Base-by-base conservation (phyloP, 129 eudicot species). In the Pseudognaphalium luteoalbum region DNA sequence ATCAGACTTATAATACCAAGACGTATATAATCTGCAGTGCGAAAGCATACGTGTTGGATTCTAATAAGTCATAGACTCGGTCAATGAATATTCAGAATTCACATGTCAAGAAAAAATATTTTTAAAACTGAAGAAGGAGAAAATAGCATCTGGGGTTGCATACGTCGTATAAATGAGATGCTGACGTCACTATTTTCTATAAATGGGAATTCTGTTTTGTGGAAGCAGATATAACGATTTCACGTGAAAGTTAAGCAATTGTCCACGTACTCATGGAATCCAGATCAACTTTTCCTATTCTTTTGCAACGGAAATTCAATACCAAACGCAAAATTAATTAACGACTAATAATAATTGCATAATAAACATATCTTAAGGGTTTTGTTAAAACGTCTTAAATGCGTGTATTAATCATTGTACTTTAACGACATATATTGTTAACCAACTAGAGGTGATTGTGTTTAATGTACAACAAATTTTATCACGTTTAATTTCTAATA, bases 171-270 rank as follows among this genome's bases (percentile, higher is more conserved):
- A 9, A 41, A 41, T 41, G 12, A 41, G 47, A 8, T 41, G 11
- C 14, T 41, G 47, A 41, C 0, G 47, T 41, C 47, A 41, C 47
- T 41, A 10, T 41, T 41, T 41, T 9, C 47, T 12, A 21, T 33
- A 64, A 74, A 44, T 56, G 64, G 30, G 35, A 75, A 64, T 74
- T 56, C 76, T 12, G 42, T 41, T 60, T 59, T 21, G 61, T 14
- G 59, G 42, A 59, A 75, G 52, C 33, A 19, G 35, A 57, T 54
- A 6, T n/a, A 37, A 64, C 1, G 28, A 25, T 62, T 75, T 75
- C 52, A 64, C 79, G 79, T 65, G 64, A 75, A 63, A 75, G 79
- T 47, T 29, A 75, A 75, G 79, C 21, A 1, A 60, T 64, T 64
- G 22, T 57, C 71, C 50, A 75, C 72, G 47, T 44, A 34, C 37